These are phyloP conservation scores for Colletotrichum graminicola DNA, from an alignment of 2,329 filamentous ascomycete species.

Conservation along the genomic window DNA sequence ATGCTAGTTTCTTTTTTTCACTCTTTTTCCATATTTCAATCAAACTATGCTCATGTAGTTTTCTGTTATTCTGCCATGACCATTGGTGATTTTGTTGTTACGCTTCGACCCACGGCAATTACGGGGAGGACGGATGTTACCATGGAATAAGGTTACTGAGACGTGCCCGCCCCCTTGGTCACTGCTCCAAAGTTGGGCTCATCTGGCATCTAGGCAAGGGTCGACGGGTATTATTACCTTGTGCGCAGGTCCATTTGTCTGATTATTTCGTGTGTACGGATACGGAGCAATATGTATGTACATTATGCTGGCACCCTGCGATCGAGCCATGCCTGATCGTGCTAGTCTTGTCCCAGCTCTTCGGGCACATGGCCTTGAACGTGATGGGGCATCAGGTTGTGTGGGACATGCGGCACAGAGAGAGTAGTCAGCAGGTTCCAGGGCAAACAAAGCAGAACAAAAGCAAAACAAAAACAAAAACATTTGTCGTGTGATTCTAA, in stretches of 20 bases:
- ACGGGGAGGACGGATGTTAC: neutral
- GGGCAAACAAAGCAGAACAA: neutral
- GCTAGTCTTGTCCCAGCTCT: constrained; percentile 25
- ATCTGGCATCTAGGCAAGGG: constrained; percentile 3
- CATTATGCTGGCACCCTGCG: neutral
- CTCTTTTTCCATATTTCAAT: neutral
- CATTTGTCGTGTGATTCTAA: neutral
- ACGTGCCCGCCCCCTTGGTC: neutral
- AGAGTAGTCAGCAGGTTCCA: constrained; percentile 25
- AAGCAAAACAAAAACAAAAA: neutral
- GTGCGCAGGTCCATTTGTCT: neutral
- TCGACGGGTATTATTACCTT: neutral
- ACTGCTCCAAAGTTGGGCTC: constrained; percentile 8
- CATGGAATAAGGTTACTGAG: constrained; percentile 16
- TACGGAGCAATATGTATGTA: too few species aligned
- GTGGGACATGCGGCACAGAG: constrained; percentile 27
- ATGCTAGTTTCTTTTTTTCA: neutral
- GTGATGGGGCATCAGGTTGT: constrained; percentile 12
- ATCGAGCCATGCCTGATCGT: constrained; percentile 11
- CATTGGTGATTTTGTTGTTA: neutral
- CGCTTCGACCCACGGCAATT: neutral
- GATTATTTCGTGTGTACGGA: neutral
- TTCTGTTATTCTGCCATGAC: neutral
- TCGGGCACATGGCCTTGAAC: neutral
- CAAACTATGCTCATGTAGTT: constrained; percentile 6